A percentile compares a stretch with the other conserved stretches of the same genome.
These are phyloP conservation scores for Chalciporus sphaerocephalus DNA, from an alignment of 768 basidiomycete genomes.

Conservation along the genomic window DNA sequence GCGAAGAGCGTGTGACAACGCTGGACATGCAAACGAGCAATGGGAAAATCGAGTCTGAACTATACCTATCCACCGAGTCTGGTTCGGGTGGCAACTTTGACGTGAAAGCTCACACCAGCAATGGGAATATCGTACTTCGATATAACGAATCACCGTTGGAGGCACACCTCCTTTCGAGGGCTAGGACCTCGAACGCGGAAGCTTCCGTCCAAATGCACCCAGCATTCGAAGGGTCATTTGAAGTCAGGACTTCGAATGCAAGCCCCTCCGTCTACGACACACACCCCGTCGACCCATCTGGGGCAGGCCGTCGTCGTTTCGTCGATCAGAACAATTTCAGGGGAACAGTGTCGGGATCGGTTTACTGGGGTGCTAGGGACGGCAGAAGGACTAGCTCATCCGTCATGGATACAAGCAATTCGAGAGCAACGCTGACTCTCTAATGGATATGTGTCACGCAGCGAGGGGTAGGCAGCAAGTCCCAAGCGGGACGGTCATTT, in stretches of 20 bases:
- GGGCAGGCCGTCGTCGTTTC: slow-evolving; percentile 28
- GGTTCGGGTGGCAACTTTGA: slow-evolving; percentile 28
- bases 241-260: slow-evolving; percentile 25
- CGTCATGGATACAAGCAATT: slow-evolving; percentile 24
- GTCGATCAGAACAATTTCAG: slow-evolving; percentile 6
- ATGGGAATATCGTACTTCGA: slow-evolving; percentile 26
- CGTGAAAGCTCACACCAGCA: slow-evolving; percentile 33
- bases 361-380: slow-evolving; percentile 12
- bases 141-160: slow-evolving; percentile 30
- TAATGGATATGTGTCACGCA: slow-evolving; percentile 2
- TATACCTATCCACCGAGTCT: slow-evolving; percentile 27
- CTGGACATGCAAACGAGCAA: slow-evolving; percentile 24
- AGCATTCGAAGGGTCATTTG: slow-evolving; percentile 40
- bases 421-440: slow-evolving; percentile 15
- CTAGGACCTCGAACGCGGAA: slow-evolving; percentile 31
- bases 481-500: too few relatives aligned
- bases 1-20: not conserved
- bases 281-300: slow-evolving; percentile 27
- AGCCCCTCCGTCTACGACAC: slow-evolving; percentile 7
- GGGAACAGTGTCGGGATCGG: slow-evolving; percentile 8
- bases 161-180: slow-evolving; percentile 30
- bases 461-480: too few relatives aligned
- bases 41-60: slow-evolving; percentile 17
- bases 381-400: not conserved
- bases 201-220: slow-evolving; percentile 29